Evolutionary conservation across 768 basidiomycete species (phyloP), one percentile per base, ranked within the genome.

Genomic region (Tricholoma matsutake): DNA sequence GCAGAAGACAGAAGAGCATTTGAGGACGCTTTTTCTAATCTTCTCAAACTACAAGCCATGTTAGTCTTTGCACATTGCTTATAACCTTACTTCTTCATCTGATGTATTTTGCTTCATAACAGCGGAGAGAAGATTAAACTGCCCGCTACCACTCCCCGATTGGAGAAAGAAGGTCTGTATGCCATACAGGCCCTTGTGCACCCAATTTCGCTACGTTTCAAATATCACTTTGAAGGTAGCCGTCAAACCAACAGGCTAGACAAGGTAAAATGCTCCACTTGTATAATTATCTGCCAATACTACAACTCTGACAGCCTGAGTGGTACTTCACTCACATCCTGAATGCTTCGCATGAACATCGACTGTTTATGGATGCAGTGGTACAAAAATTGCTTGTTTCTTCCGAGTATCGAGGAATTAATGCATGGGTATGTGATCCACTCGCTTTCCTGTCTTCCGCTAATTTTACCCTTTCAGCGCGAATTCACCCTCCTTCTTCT

Each of bases 251-350:
- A 98, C 72, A 82, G 92, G 56, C 72, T 94, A 9, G 96, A 98
- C 76, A 98, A 98, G 85, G 95, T 91, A 56, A 55, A 60, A 53
- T 43, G 31, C 20, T 10, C 28, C 3, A 18, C 14, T 2, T 25
- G 20, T 13, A 9, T 14, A 29, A 22, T 32, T 13, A 5, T 18
- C 5, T 41, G 1, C 51, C 16, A 43, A 35, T 25, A 34, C 8
- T 59, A 41, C 57, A n/a, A n/a, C 35, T 22, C 68, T 31, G 16
- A 31, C 41, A 96, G 94, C 96, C 97, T 1, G 97, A 98, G 72
- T 98, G 96, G 93, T 98, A 93, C 68, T 92, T 98, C 70, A 89
- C 94, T 2, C 92, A 98, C 71, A 79, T 98, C 22, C 80, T 92
- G 53, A 96, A 98, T 69, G 84, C 90, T 60, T 82, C 86, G 11